These are phyloP conservation scores for Sclerotinia glacialis DNA, from an alignment of 2,329 filamentous ascomycete genomes.

Conservation along the genomic window DNA sequence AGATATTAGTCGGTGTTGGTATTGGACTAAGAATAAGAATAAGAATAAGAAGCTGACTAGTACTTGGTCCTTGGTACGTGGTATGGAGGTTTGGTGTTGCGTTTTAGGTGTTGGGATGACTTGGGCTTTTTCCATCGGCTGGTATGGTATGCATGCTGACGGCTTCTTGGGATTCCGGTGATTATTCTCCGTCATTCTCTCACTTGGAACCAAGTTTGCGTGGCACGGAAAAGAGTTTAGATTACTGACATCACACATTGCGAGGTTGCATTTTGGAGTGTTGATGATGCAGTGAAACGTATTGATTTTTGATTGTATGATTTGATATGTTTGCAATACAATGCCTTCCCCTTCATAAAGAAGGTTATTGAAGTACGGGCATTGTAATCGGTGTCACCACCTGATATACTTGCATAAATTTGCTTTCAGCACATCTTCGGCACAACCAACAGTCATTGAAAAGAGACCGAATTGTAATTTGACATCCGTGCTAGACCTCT, in stretches of 20 bases:
- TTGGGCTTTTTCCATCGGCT: background rate
- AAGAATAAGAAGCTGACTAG: too few species aligned
- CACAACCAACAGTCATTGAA: slow-evolving; percentile 85
- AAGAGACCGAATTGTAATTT: slow-evolving; percentile 93
- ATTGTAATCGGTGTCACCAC: slow-evolving; percentile 38
- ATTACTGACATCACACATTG: background rate
- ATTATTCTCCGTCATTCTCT: background rate
- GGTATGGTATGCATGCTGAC: background rate
- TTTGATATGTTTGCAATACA: slow-evolving; percentile 31
- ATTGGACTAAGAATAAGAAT: too few species aligned
- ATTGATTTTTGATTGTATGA: background rate
- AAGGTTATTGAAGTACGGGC: slow-evolving; percentile 26
- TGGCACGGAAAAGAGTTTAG: background rate
- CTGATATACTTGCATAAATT: slow-evolving; percentile 40
- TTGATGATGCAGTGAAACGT: background rate
- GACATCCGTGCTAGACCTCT: slow-evolving; percentile 83
- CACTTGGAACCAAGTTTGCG: too few species aligned
- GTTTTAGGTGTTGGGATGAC: too few species aligned
- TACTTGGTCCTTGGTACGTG: too few species aligned
- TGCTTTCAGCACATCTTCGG: slow-evolving; percentile 97
- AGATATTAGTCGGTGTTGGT: too few species aligned
- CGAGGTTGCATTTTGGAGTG: background rate
- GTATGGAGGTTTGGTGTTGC: too few species aligned
- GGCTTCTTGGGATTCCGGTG: fast-evolving
- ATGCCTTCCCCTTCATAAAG: slow-evolving; percentile 26